phyloP scores from a whole-genome alignment of 148 eudicot genomes.

The Silene conica region DNA sequence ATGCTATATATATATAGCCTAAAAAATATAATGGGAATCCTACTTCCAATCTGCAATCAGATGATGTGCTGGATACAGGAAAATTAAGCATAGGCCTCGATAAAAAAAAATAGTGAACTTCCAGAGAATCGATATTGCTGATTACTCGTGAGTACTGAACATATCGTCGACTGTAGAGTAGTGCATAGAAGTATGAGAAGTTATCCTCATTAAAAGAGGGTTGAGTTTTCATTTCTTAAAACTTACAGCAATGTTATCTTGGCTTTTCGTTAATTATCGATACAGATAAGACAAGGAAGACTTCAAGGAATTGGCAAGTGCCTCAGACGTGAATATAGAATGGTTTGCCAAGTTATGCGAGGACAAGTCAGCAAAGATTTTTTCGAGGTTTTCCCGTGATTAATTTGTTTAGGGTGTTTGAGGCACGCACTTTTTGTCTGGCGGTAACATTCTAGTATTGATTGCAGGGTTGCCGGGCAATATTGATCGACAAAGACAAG shows the following conservation, averaged over 20 bases:
- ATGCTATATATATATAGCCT: not conserved
- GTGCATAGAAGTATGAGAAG: not conserved
- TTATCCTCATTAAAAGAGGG: not conserved
- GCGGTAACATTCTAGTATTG: conserved; percentile 11
- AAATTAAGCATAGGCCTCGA: not conserved
- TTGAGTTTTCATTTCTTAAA: not conserved
- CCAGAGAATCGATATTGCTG: not conserved
- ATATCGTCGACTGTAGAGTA: not conserved
- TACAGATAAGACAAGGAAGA: conserved; percentile 91
- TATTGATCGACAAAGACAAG: conserved; percentile 73
- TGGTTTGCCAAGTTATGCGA: conserved; percentile 67
- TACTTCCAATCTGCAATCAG: no score
- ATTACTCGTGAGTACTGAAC: not conserved
- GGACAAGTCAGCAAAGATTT: conserved; percentile 81
- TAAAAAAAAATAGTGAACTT: not conserved
- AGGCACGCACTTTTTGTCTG: not conserved
- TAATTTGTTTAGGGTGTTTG: not conserved
- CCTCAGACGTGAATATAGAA: conserved; percentile 82
- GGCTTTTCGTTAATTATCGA: not conserved
- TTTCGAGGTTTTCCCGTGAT: conserved; percentile 47
- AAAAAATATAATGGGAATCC: no score
- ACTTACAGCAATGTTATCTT: not conserved
- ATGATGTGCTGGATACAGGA: no score
- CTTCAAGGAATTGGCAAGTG: conserved; percentile 87
- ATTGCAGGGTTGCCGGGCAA: conserved; percentile 89